These are phyloP conservation scores for Chlamydomonas sphaeroides DNA, from an alignment of 139 green algal genomes.

Conservation along the genomic window DNA sequence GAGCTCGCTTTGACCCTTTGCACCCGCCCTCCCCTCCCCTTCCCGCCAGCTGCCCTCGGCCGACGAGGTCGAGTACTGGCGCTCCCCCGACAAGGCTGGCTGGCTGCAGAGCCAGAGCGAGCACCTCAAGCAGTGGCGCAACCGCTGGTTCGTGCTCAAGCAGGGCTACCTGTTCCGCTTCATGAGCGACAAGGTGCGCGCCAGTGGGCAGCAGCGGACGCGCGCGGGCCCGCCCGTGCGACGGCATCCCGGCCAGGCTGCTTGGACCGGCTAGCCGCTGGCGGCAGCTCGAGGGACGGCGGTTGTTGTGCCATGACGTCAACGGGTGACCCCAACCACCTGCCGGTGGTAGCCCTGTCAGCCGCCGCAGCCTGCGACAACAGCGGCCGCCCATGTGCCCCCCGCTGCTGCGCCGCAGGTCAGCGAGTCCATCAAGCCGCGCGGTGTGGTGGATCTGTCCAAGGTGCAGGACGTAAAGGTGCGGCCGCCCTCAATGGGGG, in stretches of 20 bases:
- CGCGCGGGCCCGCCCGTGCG: too few species aligned
- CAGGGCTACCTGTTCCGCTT: constrained; percentile 91
- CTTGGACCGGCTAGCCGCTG: too few species aligned
- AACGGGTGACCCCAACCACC: too few species aligned
- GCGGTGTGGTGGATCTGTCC: constrained; percentile 87
- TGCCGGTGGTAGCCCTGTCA: too few species aligned
- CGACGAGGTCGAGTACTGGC: constrained; percentile 93
- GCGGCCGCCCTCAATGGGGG: too few species aligned
- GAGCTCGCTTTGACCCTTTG: not conserved
- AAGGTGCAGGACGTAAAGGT: constrained; percentile 80
- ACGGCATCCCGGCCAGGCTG: too few species aligned
- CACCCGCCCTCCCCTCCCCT: not conserved
- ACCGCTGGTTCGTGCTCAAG: constrained; percentile 95
- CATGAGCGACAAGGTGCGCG: constrained; percentile 65
- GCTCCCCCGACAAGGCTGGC: constrained; percentile 81
- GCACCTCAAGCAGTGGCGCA: constrained; percentile 87
- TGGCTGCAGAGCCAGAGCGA: constrained; percentile 93
- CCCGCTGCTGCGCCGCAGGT: too few species aligned
- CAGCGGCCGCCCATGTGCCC: too few species aligned
- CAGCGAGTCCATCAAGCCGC: constrained; percentile 70
- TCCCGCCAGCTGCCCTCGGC: constrained; percentile 70
- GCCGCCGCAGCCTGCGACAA: too few species aligned
- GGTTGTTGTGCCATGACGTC: too few species aligned
- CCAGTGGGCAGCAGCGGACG: too few species aligned
- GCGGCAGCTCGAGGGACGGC: too few species aligned